Conservation (phyloP, 768 basidiomycete genomes). For the Naganishia friedmannii region DNA sequence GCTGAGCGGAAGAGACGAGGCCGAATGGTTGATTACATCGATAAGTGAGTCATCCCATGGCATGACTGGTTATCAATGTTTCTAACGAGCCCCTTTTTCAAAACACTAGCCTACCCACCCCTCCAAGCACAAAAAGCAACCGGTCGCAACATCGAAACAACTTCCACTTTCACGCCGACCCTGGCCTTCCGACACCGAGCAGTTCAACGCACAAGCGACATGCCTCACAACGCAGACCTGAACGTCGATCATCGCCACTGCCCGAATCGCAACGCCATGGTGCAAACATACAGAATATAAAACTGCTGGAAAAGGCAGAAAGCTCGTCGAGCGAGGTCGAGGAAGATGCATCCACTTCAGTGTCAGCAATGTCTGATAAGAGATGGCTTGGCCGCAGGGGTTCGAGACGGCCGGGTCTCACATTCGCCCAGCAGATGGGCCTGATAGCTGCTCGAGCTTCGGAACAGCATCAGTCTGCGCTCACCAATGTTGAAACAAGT, state of each 20-base stretch:
- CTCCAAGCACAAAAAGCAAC: conserved; percentile 28
- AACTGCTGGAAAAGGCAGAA: neutral
- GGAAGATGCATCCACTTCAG: neutral
- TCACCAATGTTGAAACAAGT: neutral
- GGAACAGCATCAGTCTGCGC: neutral
- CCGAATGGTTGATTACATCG: conserved; percentile 29
- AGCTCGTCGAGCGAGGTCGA: conserved; percentile 11
- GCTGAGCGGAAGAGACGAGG: conserved; percentile 28
- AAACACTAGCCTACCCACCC: conserved; percentile 25
- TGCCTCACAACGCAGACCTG: neutral
- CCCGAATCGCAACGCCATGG: neutral
- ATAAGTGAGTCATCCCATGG: conserved; percentile 5
- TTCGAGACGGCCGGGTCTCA: conserved; percentile 23
- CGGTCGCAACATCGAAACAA: conserved; percentile 1
- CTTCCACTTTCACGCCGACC: neutral
- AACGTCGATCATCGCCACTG: conserved; percentile 12
- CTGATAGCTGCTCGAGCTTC: conserved; percentile 12
- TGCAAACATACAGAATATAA: neutral
- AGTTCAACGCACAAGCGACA: conserved; percentile 7
- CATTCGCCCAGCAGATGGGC: conserved; percentile 33
- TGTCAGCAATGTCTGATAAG: neutral
- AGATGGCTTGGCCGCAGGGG: conserved; percentile 14
- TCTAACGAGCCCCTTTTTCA: neutral
- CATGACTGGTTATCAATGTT: neutral
- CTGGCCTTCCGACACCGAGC: conserved; percentile 24